Conservation (phyloP, 2,329 filamentous ascomycete species). For the Paraphoma chrysanthemicola region DNA sequence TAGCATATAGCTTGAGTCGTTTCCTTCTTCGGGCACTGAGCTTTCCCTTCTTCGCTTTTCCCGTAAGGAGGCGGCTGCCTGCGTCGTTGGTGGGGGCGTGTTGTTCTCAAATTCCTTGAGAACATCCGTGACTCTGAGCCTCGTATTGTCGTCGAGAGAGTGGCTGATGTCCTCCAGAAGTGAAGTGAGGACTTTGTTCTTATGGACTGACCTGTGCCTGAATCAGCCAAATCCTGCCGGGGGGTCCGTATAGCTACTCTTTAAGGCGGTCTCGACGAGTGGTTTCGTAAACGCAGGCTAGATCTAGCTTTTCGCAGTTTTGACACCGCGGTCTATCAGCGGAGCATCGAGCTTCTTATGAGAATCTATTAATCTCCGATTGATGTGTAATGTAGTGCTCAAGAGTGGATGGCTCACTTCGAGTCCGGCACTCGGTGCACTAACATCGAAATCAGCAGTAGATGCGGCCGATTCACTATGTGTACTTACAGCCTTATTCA, state of each 20-base stretch:
- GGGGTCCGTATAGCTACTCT: constrained; percentile 21
- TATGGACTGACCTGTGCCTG: constrained; percentile 11
- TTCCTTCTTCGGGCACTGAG: constrained; percentile 2
- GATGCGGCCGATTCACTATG: not conserved
- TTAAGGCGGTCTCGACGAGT: constrained; percentile 42
- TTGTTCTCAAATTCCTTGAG: constrained; percentile 16
- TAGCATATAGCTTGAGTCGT: constrained; percentile 2
- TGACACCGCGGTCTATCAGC: constrained; percentile 40
- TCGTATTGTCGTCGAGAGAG: constrained; percentile 12
- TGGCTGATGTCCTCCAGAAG: constrained; percentile 23
- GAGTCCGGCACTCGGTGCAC: constrained; percentile 26
- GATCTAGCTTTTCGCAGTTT: constrained; percentile 34
- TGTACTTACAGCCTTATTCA: constrained; percentile 22
- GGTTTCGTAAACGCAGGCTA: constrained; percentile 40
- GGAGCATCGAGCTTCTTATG: constrained; percentile 41
- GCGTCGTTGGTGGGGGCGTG: constrained; percentile 3
- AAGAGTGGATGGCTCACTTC: constrained; percentile 14
- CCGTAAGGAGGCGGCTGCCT: not conserved
- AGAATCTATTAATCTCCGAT: not conserved
- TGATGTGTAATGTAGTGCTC: not conserved
- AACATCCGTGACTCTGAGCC: constrained; percentile 13
- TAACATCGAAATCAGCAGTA: constrained; percentile 4
- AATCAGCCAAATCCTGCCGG: not conserved
- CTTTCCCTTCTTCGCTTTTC: constrained; percentile 10
- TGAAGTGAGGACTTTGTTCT: constrained; percentile 18